These are phyloP conservation scores for Hirsutella thompsonii DNA, from an alignment of 2,329 filamentous ascomycete species.

Conservation along the genomic window DNA sequence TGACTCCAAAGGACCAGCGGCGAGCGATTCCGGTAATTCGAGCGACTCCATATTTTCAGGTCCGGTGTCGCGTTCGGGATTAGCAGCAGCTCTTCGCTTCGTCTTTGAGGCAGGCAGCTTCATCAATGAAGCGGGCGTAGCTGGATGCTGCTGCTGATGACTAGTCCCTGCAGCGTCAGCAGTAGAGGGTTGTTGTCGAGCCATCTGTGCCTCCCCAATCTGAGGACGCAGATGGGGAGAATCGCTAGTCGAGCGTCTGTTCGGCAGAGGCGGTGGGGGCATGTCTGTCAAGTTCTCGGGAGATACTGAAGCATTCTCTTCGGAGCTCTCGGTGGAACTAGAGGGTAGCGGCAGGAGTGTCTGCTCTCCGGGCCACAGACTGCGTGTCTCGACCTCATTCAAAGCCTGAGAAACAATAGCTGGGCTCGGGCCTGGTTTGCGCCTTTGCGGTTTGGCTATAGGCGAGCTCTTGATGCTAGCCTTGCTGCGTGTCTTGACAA, in stretches of 20 bases:
- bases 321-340: conserved; percentile 39
- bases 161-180: conserved; percentile 1
- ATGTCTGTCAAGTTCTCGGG: conserved; percentile 52
- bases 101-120: conserved; percentile 47
- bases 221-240: conserved; percentile 56
- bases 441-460: conserved; percentile 54
- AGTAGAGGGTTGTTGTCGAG: conserved; percentile 3
- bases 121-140: conserved; percentile 84
- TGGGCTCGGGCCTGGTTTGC: conserved; percentile 38
- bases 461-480: conserved; percentile 54
- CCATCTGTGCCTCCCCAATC: conserved; percentile 17
- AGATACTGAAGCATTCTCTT: conserved; percentile 53
- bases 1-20: conserved; percentile 14
- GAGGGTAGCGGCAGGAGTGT: conserved; percentile 24
- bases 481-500: conserved; percentile 37
- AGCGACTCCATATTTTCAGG: conserved; percentile 44
- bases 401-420: conserved; percentile 42
- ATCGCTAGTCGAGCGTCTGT: conserved; percentile 48
- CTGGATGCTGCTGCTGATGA: conserved; percentile 34
- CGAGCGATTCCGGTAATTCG: conserved; percentile 60
- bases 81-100: conserved; percentile 29
- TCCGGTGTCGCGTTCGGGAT: conserved; percentile 27
- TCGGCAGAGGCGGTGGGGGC: conserved; percentile 55
- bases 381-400: conserved; percentile 35
- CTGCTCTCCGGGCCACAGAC: conserved; percentile 17